A percentile compares a stretch with the other conserved stretches of the same genome.
Conservation (phyloP, 2,329 filamentous ascomycete genomes). For the Fusarium transvaalense region DNA sequence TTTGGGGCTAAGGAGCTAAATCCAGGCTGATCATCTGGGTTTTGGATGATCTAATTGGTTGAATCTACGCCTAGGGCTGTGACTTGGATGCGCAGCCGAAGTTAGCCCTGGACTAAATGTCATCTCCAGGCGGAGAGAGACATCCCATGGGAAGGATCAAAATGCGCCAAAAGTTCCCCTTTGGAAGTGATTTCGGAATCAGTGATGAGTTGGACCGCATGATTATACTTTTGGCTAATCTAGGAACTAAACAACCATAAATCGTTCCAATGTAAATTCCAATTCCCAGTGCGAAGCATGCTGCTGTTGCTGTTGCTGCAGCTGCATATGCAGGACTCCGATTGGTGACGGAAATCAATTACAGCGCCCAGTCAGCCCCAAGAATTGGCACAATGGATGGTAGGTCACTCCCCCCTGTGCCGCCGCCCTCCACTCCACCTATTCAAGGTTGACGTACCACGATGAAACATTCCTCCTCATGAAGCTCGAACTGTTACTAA, state of each 20-base stretch:
- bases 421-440: not conserved
- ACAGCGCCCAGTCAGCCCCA: conserved; percentile 13
- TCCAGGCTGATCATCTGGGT: conserved; percentile 31
- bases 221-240: conserved; percentile 6
- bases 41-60: conserved; percentile 5
- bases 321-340: no score
- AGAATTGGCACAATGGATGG: conserved; percentile 2
- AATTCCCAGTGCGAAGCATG: not conserved
- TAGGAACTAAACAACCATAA: not conserved
- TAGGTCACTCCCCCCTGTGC: not conserved
- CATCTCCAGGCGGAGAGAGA: not conserved
- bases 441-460: conserved; percentile 15
- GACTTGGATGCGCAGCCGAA: conserved; percentile 20
- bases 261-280: not conserved
- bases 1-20: conserved; percentile 2
- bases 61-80: conserved; percentile 17
- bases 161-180: not conserved
- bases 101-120: conserved; percentile 5
- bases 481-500: conserved; percentile 16
- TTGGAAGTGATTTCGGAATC: not conserved
- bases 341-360: not conserved
- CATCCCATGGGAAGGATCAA: not conserved
- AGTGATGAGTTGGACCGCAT: not conserved
- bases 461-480: conserved; percentile 27
- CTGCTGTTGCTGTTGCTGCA: not conserved